These are phyloP conservation scores for Hypocrella siamensis DNA, from an alignment of 2,329 filamentous ascomycete species.

Conservation along the genomic window DNA sequence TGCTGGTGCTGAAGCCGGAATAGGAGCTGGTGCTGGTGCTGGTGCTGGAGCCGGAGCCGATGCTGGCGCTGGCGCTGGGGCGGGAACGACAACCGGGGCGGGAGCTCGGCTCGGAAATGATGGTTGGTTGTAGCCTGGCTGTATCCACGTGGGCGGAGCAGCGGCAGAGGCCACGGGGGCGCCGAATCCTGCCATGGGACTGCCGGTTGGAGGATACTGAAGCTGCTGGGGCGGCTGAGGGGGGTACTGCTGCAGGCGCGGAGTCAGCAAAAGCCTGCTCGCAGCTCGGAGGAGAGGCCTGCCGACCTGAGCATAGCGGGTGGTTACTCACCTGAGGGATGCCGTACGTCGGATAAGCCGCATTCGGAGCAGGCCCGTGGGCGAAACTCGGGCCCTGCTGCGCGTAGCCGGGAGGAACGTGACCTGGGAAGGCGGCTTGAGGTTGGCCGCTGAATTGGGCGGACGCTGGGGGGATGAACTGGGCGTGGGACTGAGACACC, in stretches of 20 bases:
- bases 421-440: conserved; percentile 30
- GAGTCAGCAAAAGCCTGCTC: neutral
- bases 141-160: conserved; percentile 19
- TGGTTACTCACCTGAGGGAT: conserved; percentile 26
- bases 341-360: conserved; percentile 29
- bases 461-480: conserved; percentile 29
- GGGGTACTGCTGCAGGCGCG: conserved; percentile 12
- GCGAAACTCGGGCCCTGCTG: conserved; percentile 26
- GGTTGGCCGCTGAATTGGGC: conserved; percentile 25
- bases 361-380: conserved; percentile 20
- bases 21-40: no score
- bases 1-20: conserved; percentile 15
- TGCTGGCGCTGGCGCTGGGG: conserved; percentile 15
- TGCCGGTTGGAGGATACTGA: conserved; percentile 16
- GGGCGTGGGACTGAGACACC: conserved; percentile 32
- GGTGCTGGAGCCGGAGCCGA: conserved; percentile 12
- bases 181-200: conserved; percentile 21
- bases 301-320: neutral
- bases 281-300: neutral
- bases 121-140: conserved; percentile 17
- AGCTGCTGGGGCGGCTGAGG: conserved; percentile 13
- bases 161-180: conserved; percentile 14
- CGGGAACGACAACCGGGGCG: conserved; percentile 11
- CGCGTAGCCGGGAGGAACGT: conserved; percentile 29
- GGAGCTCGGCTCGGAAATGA: conserved; percentile 15